Evolutionary conservation across 176 grass and related monocot genomes (phyloP).

Genomic region (Thinopyrum elongatum): DNA sequence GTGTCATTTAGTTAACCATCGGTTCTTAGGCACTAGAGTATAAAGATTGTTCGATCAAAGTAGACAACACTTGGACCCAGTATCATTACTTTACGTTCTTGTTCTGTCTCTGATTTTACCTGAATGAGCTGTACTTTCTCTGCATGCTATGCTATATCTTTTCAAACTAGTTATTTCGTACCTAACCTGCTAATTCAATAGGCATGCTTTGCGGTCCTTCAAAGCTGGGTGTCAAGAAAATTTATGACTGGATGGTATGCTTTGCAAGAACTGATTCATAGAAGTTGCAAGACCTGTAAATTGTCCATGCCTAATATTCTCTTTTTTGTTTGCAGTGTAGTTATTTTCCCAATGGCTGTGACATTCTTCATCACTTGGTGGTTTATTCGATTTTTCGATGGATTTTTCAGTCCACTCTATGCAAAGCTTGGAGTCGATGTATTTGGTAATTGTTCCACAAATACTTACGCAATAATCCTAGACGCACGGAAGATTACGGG

Average conservation of each 20-base stretch:
- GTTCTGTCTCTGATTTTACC: not conserved
- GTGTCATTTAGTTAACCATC: not conserved
- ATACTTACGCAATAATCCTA: too few species aligned
- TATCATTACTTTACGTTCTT: not conserved
- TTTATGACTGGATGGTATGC: slow-evolving; percentile 98
- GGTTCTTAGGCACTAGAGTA: not conserved
- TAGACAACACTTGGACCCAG: not conserved
- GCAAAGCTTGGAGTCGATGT: slow-evolving; percentile 80
- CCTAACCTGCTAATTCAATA: slow-evolving; percentile 36
- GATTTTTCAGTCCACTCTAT: slow-evolving; percentile 99
- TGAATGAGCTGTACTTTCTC: not conserved
- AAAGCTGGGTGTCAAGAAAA: slow-evolving; percentile 97
- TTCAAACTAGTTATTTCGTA: not conserved
- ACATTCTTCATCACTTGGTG: slow-evolving; percentile 99
- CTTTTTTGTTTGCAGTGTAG: slow-evolving; percentile 58
- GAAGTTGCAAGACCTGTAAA: not conserved
- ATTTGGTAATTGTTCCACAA: slow-evolving; percentile 62
- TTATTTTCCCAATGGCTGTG: slow-evolving; percentile 93
- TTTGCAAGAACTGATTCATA: slow-evolving; percentile 20
- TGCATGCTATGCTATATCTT: not conserved
- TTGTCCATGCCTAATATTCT: slow-evolving; percentile 11
- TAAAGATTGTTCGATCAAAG: not conserved
- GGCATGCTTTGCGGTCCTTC: slow-evolving; percentile 93
- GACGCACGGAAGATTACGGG: too few species aligned
- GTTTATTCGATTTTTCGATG: slow-evolving; percentile 99